Percentiles rank a stretch among this genome's conserved stretches.
Conservation (phyloP, 2,329 filamentous ascomycete species). For the Cladosporium cucumerinum region DNA sequence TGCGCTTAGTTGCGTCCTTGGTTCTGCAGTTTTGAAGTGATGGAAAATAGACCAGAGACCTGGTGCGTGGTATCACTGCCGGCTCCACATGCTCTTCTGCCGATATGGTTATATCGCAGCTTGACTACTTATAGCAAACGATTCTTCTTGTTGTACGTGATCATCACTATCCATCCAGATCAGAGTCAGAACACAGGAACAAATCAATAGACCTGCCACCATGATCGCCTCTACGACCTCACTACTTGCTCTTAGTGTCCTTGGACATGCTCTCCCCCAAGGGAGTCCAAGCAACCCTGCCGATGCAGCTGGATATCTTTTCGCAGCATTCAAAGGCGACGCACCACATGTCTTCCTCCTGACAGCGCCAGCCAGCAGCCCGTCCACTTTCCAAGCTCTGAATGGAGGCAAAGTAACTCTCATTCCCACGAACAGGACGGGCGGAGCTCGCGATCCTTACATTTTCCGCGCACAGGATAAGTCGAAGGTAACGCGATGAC, state of each 20-base stretch:
- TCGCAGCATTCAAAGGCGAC: slow-evolving; percentile 2
- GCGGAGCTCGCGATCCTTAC: slow-evolving; percentile 4
- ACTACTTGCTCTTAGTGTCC: not conserved
- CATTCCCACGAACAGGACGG: not conserved
- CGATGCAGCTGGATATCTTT: not conserved
- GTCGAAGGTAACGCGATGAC: not conserved
- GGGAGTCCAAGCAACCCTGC: not conserved
- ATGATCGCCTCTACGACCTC: not conserved
- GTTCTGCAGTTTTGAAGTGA: not conserved
- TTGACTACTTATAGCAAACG: not conserved
- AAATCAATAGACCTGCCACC: not conserved
- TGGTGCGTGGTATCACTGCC: not conserved
- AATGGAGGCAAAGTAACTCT: not conserved
- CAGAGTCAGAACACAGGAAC: not conserved
- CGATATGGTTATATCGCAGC: not conserved
- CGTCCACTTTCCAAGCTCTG: not conserved
- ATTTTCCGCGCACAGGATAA: slow-evolving; percentile 5
- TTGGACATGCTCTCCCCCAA: not conserved
- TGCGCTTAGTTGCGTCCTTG: not conserved
- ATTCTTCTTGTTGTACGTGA: not conserved
- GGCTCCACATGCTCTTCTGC: not conserved
- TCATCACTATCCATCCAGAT: too few species aligned
- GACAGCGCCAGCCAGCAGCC: not conserved
- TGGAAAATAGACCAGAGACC: not conserved
- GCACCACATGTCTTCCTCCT: slow-evolving; percentile 4